phyloP scores from a whole-genome alignment of 176 grass and related monocot genomes.

The Otatea glauca region DNA sequence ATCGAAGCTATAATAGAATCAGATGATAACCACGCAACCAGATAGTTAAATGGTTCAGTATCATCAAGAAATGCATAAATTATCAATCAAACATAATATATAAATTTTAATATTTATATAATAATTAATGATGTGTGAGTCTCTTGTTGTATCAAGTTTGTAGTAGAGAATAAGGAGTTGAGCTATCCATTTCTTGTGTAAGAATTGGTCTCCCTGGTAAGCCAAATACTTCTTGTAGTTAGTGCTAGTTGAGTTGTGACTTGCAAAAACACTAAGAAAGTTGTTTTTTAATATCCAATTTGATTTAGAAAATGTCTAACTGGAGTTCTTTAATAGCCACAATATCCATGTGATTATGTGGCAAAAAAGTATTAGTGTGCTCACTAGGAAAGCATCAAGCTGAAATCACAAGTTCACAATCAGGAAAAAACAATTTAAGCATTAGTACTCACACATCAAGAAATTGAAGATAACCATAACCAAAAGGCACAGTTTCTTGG shows the following conservation, averaged over 20 bases:
- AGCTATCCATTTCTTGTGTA: neutral
- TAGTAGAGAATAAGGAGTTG: neutral
- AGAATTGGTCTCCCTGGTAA: neutral
- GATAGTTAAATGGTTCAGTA: slow-evolving; percentile 1
- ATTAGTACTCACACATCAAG: slow-evolving; percentile 77
- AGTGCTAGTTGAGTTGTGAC: neutral
- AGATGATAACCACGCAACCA: neutral
- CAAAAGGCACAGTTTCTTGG: slow-evolving; percentile 75
- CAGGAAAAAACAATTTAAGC: slow-evolving; percentile 32
- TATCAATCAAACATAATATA: slow-evolving; percentile 16
- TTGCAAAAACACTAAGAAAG: neutral
- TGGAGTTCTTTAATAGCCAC: neutral
- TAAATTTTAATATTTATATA: slow-evolving; percentile 26
- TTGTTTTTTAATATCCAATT: neutral
- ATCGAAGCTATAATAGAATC: slow-evolving; percentile 25
- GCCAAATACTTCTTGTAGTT: neutral
- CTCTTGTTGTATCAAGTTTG: neutral
- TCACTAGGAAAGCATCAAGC: neutral
- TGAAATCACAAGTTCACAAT: slow-evolving; percentile 20
- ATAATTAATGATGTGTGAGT: slow-evolving; percentile 9
- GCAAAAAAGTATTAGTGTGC: neutral
- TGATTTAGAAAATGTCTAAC: neutral
- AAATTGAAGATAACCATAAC: slow-evolving; percentile 90
- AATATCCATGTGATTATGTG: no score
- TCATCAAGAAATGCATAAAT: slow-evolving; percentile 25